Conservation (phyloP, 108 stramenopile genomes). For the Skeletonema costatum region DNA sequence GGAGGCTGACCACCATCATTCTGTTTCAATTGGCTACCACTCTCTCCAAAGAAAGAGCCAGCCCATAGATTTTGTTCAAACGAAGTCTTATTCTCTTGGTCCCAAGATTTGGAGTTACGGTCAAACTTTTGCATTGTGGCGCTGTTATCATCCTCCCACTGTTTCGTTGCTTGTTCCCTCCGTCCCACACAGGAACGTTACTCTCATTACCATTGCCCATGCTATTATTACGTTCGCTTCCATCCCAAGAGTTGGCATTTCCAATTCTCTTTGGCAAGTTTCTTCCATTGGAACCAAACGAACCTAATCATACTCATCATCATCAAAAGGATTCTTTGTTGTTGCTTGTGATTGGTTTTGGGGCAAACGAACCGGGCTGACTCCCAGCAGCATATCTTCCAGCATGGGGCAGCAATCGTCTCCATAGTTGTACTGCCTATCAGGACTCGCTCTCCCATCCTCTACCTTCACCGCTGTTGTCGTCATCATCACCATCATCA, state of each 20-base stretch:
- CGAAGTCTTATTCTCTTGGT: constrained; percentile 11
- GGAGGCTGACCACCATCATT: background rate
- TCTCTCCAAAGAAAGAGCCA: background rate
- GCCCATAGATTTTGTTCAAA: background rate
- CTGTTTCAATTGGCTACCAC: background rate
- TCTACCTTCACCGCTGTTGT: background rate
- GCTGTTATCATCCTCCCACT: constrained; percentile 14
- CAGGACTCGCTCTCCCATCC: background rate
- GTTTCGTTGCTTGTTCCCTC: constrained; percentile 12
- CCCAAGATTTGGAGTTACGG: constrained; percentile 31
- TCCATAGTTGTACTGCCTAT: background rate
- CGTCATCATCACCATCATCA: constrained; percentile 20
- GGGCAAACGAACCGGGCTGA: background rate
- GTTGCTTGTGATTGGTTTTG: background rate
- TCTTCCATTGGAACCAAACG: background rate
- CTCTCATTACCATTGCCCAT: background rate
- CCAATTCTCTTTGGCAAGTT: constrained; percentile 21
- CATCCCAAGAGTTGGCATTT: constrained; percentile 4
- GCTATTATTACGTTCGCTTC: background rate
- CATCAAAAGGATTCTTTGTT: background rate
- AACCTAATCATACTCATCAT: too few relatives aligned
- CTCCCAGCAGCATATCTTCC: background rate
- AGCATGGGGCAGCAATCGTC: constrained; percentile 21
- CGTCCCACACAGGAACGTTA: background rate
- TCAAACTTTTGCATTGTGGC: constrained; percentile 1